These are phyloP conservation scores for Puccinia coronata DNA, from an alignment of 1,284 basidiomycete species.

Conservation along the genomic window DNA sequence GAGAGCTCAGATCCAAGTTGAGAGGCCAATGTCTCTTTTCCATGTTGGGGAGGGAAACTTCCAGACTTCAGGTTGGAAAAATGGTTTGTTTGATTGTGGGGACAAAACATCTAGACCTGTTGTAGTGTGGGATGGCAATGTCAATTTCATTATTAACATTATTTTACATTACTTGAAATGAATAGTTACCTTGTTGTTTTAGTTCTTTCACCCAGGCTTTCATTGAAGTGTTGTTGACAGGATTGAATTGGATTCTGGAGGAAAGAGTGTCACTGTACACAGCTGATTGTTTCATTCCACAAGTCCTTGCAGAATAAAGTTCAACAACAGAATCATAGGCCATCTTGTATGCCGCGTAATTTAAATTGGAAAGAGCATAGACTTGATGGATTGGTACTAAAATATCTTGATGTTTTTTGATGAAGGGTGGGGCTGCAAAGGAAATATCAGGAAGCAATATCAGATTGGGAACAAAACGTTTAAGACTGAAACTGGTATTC, in stretches of 20 bases:
- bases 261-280: background rate
- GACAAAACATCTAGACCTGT: background rate
- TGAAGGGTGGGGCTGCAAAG: background rate
- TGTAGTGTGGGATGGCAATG: no score
- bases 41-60: background rate
- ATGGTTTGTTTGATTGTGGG: background rate
- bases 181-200: background rate
- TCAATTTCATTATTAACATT: no score
- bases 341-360: background rate
- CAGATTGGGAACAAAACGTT: background rate
- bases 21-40: background rate
- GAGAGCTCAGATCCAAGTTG: background rate
- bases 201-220: background rate
- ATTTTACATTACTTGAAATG: no score
- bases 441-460: background rate
- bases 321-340: background rate
- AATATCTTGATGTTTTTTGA: background rate
- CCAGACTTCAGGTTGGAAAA: background rate
- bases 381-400: background rate
- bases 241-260: slow-evolving; percentile 1
- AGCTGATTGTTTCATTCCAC: background rate
- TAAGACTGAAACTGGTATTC: no score
- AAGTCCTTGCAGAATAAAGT: background rate
- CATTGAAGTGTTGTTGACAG: background rate
- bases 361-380: background rate